Percentiles rank a stretch among this genome's conserved stretches.
Conservation (phyloP, 192 early-diverging fungal species). For the Jimgerdemannia flammicorona region DNA sequence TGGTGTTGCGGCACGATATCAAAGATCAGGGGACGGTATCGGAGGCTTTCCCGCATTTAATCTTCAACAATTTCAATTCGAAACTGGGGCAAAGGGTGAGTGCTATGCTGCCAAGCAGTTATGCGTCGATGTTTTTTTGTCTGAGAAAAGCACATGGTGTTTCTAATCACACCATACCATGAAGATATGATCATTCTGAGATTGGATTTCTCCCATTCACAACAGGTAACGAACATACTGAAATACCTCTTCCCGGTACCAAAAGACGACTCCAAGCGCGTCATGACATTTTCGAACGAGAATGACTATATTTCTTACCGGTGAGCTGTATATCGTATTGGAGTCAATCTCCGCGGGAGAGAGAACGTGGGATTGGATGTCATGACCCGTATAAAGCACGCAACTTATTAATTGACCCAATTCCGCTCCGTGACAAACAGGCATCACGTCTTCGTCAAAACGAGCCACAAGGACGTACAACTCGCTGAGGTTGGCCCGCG, state of each 20-base stretch:
- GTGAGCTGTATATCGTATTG: conserved; percentile 17
- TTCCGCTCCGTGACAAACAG: conserved; percentile 28
- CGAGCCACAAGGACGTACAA: conserved; percentile 84
- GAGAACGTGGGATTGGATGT: background rate
- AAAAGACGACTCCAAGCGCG: conserved; percentile 91
- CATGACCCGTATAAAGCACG: background rate
- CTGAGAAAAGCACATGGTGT: background rate
- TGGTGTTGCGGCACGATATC: conserved; percentile 97
- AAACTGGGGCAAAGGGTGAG: conserved; percentile 78
- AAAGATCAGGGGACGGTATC: conserved; percentile 95
- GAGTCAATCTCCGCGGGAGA: background rate
- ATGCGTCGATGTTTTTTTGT: background rate
- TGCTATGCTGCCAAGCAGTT: background rate
- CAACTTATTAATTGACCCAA: conserved; percentile 9
- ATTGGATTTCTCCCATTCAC: conserved; percentile 1
- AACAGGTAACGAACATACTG: conserved; percentile 75
- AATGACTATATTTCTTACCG: conserved; percentile 95
- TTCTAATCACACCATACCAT: background rate
- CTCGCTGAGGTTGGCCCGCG: conserved; percentile 96
- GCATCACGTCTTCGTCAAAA: conserved; percentile 94
- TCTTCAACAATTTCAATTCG: conserved; percentile 92
- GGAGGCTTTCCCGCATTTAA: conserved; percentile 95
- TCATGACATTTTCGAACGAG: conserved; percentile 97
- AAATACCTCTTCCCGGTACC: conserved; percentile 98
- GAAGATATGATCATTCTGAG: background rate